Evolutionary conservation across 176 grass and related monocot genomes (phyloP), one percentile per base, ranked within the genome.

Genomic region (Aegilops longissima): DNA sequence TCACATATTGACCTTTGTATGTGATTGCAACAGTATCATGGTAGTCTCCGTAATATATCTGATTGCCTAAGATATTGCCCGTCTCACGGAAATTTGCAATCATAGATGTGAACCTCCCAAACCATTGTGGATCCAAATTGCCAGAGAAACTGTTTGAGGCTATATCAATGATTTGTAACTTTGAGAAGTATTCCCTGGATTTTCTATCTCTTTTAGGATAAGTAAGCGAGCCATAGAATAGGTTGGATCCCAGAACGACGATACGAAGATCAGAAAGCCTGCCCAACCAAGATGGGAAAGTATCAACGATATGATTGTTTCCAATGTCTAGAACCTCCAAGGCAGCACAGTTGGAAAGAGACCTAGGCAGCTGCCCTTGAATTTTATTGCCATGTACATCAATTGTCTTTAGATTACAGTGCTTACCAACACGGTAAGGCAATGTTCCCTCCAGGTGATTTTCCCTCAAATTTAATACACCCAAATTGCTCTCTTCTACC

Each of bases 251-350:
- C 27, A 91, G 10, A 7, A 91, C 8, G 44, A 91, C 36, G 7
- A 88, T 70, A 49, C 13, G 40, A 0, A 91, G 68, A 72, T 85
- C 16, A 14, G 64, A 21, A 64, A 91, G 52, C 0, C 23, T 65
- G 13, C 62, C 12, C 24, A 65, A 4, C 62, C 62, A 65, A 65
- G 4, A 91, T 51, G 86, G 86, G 49, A 88, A 88, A 18, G 67
- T 76, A 34, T 70, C 90, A 9, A 4, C 5, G 10, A 88, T 75
- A 12, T 2, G 7, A 84, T 88, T 91, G 2, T 67, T 85, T 35
- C 86, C 76, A 6, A 91, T 61, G 21, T 88, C 81, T 38, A 91
- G 86, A 31, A 88, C 9, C 45, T 77, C 69, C 34, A 88, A 64
- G 0, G 4, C 0, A 17, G 0, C 69, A 27, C 31, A 79, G 5